phyloP scores from a whole-genome alignment of 257 asterid genomes.

The Jaltomata sinuosa region DNA sequence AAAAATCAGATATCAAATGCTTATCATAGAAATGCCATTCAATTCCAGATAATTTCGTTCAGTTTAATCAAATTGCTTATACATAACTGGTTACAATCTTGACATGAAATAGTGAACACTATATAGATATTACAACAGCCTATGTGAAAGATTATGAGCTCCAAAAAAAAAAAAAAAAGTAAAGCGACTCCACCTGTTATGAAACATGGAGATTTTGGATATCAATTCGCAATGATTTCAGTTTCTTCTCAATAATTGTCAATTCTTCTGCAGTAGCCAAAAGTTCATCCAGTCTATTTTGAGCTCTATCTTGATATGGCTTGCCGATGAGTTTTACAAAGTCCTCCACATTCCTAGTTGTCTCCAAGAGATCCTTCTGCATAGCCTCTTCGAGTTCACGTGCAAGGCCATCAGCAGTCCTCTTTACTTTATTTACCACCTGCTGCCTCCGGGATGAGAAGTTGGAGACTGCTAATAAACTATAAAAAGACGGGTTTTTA shows the following conservation, averaged over 20 bases:
- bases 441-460: conserved; percentile 63
- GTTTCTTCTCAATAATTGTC: conserved; percentile 38
- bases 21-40: not conserved
- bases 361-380: conserved; percentile 68
- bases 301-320: conserved; percentile 60
- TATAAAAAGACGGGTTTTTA: conserved; percentile 12
- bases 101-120: not conserved
- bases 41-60: not conserved
- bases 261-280: conserved; percentile 44
- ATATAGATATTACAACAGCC: not conserved
- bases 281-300: conserved; percentile 43
- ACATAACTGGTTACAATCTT: not conserved
- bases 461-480: conserved; percentile 74
- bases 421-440: conserved; percentile 63
- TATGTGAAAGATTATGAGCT: not conserved
- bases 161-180: not conserved
- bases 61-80: not conserved
- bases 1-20: not conserved
- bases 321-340: conserved; percentile 40
- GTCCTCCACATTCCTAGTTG: conserved; percentile 35
- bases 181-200: not conserved
- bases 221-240: conserved; percentile 46
- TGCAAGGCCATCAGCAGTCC: conserved; percentile 69
- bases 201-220: conserved; percentile 67
- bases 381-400: conserved; percentile 78